These are phyloP conservation scores for Diutina pseudorugosa DNA, from an alignment of 1,139 yeast species.

Conservation along the genomic window DNA sequence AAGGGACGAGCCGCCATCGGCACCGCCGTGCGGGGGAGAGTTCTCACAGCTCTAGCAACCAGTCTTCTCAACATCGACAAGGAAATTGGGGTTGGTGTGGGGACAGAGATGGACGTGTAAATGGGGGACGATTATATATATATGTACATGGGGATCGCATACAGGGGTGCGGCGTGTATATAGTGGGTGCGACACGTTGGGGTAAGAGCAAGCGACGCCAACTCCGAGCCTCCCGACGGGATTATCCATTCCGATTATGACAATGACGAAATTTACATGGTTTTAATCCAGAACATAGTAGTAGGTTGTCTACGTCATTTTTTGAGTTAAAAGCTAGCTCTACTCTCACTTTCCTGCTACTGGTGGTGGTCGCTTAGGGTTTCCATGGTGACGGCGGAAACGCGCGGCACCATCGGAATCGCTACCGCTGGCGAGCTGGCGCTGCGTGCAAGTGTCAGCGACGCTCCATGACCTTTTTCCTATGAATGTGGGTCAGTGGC, in stretches of 20 bases:
- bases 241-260: too few species aligned
- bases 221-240: too few species aligned
- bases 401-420: background rate
- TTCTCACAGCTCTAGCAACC: background rate
- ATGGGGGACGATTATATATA: background rate
- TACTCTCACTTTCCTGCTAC: too few species aligned
- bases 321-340: too few species aligned
- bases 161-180: background rate
- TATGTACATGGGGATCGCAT: background rate
- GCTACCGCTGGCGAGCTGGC: background rate
- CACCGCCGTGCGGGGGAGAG: background rate
- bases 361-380: background rate
- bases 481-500: background rate
- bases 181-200: background rate
- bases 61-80: constrained; percentile 2
- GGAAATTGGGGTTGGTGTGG: background rate
- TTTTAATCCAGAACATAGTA: too few species aligned
- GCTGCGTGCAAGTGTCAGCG: background rate
- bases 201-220: background rate
- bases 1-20: background rate
- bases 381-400: background rate
- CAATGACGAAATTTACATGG: too few species aligned
- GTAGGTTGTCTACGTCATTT: too few species aligned
- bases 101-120: background rate
- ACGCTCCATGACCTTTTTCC: background rate